phyloP scores from a whole-genome alignment of 2,329 filamentous ascomycete genomes.

The Trichoderma atrobrunneum region DNA sequence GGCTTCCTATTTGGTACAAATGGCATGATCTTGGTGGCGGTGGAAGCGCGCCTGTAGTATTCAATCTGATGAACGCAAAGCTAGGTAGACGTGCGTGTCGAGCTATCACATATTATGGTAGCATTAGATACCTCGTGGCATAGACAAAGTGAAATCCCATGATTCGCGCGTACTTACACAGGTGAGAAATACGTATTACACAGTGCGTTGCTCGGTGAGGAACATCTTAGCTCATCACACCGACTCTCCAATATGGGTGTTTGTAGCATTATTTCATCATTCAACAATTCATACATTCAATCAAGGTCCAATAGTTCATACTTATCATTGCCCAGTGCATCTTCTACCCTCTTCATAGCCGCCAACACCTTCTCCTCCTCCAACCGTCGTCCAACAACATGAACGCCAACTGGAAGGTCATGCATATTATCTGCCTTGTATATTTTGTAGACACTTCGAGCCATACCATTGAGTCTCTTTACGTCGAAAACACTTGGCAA shows the following conservation, averaged over 20 bases:
- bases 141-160: neutral
- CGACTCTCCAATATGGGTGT: neutral
- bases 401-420: constrained; percentile 51
- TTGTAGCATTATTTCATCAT: neutral
- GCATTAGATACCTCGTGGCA: neutral
- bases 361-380: constrained; percentile 53
- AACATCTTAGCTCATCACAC: neutral
- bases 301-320: constrained; percentile 52
- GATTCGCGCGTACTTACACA: neutral
- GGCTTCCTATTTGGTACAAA: neutral
- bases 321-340: constrained; percentile 44
- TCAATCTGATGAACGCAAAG: neutral
- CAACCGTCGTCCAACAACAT: constrained; percentile 50
- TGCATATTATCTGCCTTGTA: constrained; percentile 84
- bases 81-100: too few relatives aligned
- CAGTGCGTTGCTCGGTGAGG: neutral
- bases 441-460: constrained; percentile 77
- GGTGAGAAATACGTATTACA: neutral
- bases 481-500: constrained; percentile 60
- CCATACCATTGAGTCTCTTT: constrained; percentile 71
- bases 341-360: constrained; percentile 31
- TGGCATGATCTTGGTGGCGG: neutral
- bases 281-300: constrained; percentile 25
- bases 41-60: neutral
- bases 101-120: too few relatives aligned